Conservation (phyloP, 2,329 filamentous ascomycete species). For the Exserohilum turcica region DNA sequence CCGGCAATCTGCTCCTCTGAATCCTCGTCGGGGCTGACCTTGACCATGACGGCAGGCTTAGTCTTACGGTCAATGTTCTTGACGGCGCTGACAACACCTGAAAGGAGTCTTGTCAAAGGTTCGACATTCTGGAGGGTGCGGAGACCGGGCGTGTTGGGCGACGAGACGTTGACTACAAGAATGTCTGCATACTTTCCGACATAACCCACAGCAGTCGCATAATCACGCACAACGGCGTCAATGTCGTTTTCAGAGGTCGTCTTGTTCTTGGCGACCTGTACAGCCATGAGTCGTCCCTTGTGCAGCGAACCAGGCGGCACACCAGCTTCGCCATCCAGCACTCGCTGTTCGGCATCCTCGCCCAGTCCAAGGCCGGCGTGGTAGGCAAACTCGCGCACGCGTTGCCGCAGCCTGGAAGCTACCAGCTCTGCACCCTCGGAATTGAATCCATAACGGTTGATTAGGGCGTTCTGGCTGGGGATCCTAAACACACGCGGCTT, state of each 20-base stretch:
- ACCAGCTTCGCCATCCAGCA: conserved; percentile 75
- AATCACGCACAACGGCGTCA: conserved; percentile 75
- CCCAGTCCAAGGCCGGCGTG: conserved; percentile 68
- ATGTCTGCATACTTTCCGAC: conserved; percentile 91
- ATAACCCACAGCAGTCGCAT: conserved; percentile 85
- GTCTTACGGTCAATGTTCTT: conserved; percentile 69
- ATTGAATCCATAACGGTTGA: conserved; percentile 96
- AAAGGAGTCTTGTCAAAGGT: conserved; percentile 79
- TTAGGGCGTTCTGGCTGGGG: conserved; percentile 80
- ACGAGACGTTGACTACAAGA: conserved; percentile 97
- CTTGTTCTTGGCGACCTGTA: conserved; percentile 98
- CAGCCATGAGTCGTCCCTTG: conserved; percentile 77
- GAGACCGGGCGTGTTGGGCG: conserved; percentile 91
- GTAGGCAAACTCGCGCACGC: conserved; percentile 78
- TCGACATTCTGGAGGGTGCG: conserved; percentile 83
- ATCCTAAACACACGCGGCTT: conserved; percentile 87
- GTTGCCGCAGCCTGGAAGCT: conserved; percentile 75
- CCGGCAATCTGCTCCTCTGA: conserved; percentile 81
- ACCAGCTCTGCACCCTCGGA: conserved; percentile 87
- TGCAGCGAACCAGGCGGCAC: conserved; percentile 83
- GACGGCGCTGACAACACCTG: conserved; percentile 81
- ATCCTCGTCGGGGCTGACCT: conserved; percentile 96
- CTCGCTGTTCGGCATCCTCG: conserved; percentile 67
- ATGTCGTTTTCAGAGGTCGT: conserved; percentile 83
- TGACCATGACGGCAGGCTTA: conserved; percentile 90